Conservation (phyloP, 2,329 filamentous ascomycete species). For the Pseudogymnoascus sp. region DNA sequence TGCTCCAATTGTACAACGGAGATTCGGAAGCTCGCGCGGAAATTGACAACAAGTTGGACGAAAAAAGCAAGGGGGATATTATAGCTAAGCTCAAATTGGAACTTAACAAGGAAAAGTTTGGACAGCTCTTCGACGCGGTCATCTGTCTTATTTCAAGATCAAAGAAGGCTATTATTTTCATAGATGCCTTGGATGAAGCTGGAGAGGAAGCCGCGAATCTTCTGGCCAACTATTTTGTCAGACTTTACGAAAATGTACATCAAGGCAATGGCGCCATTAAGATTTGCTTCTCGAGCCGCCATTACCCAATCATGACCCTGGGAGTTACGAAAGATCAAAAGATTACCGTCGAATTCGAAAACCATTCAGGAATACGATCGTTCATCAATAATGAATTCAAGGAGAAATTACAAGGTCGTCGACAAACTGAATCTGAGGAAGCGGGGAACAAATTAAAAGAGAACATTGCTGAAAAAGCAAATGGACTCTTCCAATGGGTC, state of each 20-base stretch:
- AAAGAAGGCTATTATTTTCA: slow-evolving; percentile 12
- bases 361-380: not conserved
- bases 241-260: slow-evolving; percentile 16
- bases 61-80: not conserved
- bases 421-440: not conserved
- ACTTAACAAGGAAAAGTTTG: slow-evolving; percentile 19
- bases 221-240: slow-evolving; percentile 21
- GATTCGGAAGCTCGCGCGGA: not conserved
- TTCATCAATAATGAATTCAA: not conserved
- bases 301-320: slow-evolving; percentile 19
- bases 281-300: slow-evolving; percentile 26
- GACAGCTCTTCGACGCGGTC: slow-evolving; percentile 21
- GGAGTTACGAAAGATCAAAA: not conserved
- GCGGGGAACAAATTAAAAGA: not conserved
- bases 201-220: slow-evolving; percentile 11
- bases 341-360: not conserved
- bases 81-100: not conserved
- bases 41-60: not conserved
- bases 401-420: not conserved
- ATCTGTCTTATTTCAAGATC: slow-evolving; percentile 12
- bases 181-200: slow-evolving; percentile 25
- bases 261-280: slow-evolving; percentile 14
- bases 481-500: not conserved
- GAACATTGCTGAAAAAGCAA: not conserved
- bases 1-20: not conserved